Evolutionary conservation across 2,329 filamentous ascomycete species (phyloP).

Genomic region (Pseudonectria foliicola): DNA sequence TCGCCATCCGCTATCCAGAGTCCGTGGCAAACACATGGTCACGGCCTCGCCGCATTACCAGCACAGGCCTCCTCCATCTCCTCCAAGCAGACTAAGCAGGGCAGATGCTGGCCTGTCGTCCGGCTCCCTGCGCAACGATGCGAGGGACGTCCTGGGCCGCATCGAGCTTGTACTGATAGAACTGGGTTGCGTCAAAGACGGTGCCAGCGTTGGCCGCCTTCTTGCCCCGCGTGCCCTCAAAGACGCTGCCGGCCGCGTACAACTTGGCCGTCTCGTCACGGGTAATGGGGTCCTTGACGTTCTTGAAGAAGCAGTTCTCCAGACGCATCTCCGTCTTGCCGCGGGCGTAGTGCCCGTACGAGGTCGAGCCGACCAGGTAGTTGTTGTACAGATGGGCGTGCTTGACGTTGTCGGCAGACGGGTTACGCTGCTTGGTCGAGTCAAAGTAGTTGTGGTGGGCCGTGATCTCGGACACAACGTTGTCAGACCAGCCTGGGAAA

Average conservation of each 20-base stretch:
- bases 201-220: conserved; percentile 6
- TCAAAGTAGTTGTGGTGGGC: conserved; percentile 21
- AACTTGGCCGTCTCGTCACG: conserved; percentile 8
- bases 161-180: conserved; percentile 10
- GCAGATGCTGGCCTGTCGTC: conserved; percentile 18
- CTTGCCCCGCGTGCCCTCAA: conserved; percentile 3
- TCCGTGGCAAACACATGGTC: too few relatives aligned
- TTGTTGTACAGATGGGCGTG: conserved; percentile 23
- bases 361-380: conserved; percentile 16
- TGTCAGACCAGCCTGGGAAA: conserved; percentile 19
- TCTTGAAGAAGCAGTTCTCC: conserved; percentile 21
- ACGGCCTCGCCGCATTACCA: too few relatives aligned
- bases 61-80: too few relatives aligned
- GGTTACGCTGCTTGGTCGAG: conserved; percentile 18
- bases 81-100: too few relatives aligned
- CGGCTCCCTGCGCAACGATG: conserved; percentile 13
- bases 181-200: conserved; percentile 5
- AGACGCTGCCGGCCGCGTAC: conserved; percentile 6
- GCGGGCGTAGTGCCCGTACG: conserved; percentile 19
- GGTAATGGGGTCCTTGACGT: conserved; percentile 14
- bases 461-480: conserved; percentile 15
- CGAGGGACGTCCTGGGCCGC: conserved; percentile 13
- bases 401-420: conserved; percentile 18
- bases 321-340: conserved; percentile 17
- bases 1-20: too few relatives aligned